Base-by-base conservation (phyloP, 768 basidiomycete species). In the Tylopilus sp. region DNA sequence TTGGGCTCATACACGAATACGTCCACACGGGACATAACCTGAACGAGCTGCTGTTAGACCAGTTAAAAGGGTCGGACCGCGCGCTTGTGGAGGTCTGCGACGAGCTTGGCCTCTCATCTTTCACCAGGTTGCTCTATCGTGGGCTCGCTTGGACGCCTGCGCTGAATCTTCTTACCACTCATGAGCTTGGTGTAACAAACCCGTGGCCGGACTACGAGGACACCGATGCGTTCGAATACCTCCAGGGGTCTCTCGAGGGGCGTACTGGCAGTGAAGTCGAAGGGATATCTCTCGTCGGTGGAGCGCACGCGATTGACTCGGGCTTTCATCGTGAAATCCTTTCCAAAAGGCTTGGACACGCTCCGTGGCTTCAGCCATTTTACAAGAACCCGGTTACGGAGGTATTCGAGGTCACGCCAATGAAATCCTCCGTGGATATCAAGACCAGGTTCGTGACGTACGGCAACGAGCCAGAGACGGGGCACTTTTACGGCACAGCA, bases 51-150 rank as follows among this genome's bases (percentile, higher is more conserved):
- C 18, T 59, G 26, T 8, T 33, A 11, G 44, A 22, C 6, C 59
- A 60, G 40, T n/a, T 59, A 26, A 60, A 57, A 51, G 56, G 58
- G 25, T n/a, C 40, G 0, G 56, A 59, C 33, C 44, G 51, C 4
- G 30, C 28, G 1, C 52, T 57, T 6, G 55, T 44, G 1, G 45
- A 51, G 15, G 40, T 42, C 0, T 55, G 51, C 35, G 31, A 52
- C 6, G 31, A 28, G 6, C 55, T 58, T 6, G 57, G 51, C 3
- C 35, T 56, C 2, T 22, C 7, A 1, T 53, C 46, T 31, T 46
- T 23, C 3, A 42, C 53, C 31, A 25, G 31, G 26, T 13, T 59
- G 3, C 10, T 59, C 28, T 57, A 53, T 30, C 48, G 31, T 17
- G 1, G 6, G 0, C 1, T 45, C 1, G n/a, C 1, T 15, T 17